Evolutionary conservation across 2,329 filamentous ascomycete species (phyloP), one percentile per base, ranked within the genome.

Genomic region (Fusarium acutatum): DNA sequence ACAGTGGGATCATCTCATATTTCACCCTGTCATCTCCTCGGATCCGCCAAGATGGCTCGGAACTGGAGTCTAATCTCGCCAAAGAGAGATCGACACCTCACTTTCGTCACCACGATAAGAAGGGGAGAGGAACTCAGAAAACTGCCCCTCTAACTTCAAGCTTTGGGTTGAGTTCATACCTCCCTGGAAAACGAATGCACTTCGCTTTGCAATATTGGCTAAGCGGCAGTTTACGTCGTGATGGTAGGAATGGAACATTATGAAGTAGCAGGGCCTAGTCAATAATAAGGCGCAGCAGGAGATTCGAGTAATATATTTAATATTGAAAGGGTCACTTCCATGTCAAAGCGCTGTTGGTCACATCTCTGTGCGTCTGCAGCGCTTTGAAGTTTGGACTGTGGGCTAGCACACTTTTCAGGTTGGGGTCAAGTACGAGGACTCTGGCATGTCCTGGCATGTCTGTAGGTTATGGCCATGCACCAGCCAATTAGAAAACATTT

Each of bases 11-110:
- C 54, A 61, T 41, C 49, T 47, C 17, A 28, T 34, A 44, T 52
- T 24, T 44, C 50, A 62, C 34, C 32, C 32, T 37, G 60, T 49
- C 26, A 57, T 40, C 63, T 66, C 63, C 24, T 64, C 35, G 15
- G 41, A 44, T 60, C 71, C 47, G 57, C 32, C 47, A 65, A 44
- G 56, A 30, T 35, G 52, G 52, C 50, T 64, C 58, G 32, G 59
- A 49, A 26, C 40, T 72, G 46, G 56, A 65, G 57, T 64, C 47
- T 61, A 57, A 65, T 63, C 34, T 71, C 59, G 43, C 50, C 40
- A 32, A 43, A 54, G 57, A 64, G 52, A 64, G 56, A 67, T 50
- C 73, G 26, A 49, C 64, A 68, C 30, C 76, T 66, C n/a, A 69
- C 50, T 28, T 40, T 30, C 50, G 52, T 58, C 47, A 65, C 28